Base-by-base conservation (phyloP, 2,329 filamentous ascomycete genomes). In the Ophiosphaerella herpotricha region DNA sequence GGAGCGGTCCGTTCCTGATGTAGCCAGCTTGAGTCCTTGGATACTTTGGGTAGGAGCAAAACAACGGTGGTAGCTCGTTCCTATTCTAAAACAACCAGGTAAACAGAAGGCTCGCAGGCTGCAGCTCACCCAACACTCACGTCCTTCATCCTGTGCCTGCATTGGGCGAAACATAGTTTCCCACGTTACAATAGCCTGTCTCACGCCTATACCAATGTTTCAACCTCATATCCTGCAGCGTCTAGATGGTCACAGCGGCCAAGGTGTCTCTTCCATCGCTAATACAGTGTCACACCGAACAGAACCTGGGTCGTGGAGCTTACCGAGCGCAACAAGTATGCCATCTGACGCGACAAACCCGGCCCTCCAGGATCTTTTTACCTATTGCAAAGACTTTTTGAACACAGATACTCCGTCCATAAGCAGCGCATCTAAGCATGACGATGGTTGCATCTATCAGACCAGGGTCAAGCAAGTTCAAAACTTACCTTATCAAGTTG, bases 301-400 rank as follows among this genome's bases (percentile, higher is more conserved):
- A 40, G 50, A 52, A 46, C 24, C 50, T 54, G 58, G 55, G 40
- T 41, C 43, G 11, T 43, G 45, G 36, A 48, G 36, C 39, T 41
- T 43, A 23, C 38, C 50, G 35, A 43, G 53, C 45, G 40, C 50
- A 24, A 41, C 43, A 32, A 43, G 29, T 32, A 48, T 35, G 45
- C 48, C 47, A 29, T 35, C 21, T 50, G 47, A 46, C 14, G 45
- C 35, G 21, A 43, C 21, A 31, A 48, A 47, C 42, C 48, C 50
- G 43, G 41, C 39, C 33, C 40, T 37, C 24, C 55, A 52, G 23
- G 58, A 65, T 54, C 50, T 59, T 21, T 61, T 60, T 42, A 42
- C 58, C 53, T 58, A 60, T 52, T 58, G 59, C 60, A 60, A 51
- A 40, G 51, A 56, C 21, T 57, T 63, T 18, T 16, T 54, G 21